A percentile compares a stretch with the other conserved stretches of the same genome.
These are phyloP conservation scores for Colletotrichum phormii DNA, from an alignment of 2,329 filamentous ascomycete species.

Conservation along the genomic window DNA sequence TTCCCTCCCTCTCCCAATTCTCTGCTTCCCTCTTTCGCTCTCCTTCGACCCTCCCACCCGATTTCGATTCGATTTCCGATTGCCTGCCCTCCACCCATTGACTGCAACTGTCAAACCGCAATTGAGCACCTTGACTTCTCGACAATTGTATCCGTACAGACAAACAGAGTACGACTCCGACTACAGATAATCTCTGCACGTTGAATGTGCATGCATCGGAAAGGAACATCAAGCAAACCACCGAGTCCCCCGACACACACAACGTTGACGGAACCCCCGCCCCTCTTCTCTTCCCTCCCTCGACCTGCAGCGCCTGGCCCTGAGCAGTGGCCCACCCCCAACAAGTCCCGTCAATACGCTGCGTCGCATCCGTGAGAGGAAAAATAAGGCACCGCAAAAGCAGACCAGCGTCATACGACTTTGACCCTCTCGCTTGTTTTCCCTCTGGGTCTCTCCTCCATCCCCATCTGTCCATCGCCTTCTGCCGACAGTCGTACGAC, in stretches of 20 bases:
- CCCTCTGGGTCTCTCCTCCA: slow-evolving; percentile 25
- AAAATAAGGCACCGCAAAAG: background rate
- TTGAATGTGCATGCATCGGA: background rate
- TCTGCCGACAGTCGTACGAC: slow-evolving; percentile 34
- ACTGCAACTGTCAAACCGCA: background rate
- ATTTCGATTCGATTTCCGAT: background rate
- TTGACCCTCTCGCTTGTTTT: slow-evolving; percentile 1
- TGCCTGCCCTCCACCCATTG: slow-evolving; percentile 1
- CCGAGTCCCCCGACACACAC: too few species aligned
- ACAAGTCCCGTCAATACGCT: background rate
- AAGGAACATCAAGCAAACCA: background rate
- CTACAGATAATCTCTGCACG: slow-evolving; percentile 1
- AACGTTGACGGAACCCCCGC: background rate
- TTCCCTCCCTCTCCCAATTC: slow-evolving; percentile 27
- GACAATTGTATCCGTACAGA: background rate
- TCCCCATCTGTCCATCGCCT: slow-evolving; percentile 27
- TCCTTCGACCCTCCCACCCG: slow-evolving; percentile 2
- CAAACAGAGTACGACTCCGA: background rate
- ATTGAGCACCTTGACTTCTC: background rate
- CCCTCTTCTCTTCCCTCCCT: background rate
- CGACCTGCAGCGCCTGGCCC: background rate
- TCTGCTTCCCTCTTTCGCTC: slow-evolving; percentile 18
- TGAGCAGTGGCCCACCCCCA: background rate
- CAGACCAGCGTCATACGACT: slow-evolving; percentile 35
- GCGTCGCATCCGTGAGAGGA: background rate